Conservation (phyloP, 768 basidiomycete genomes). For the Podaxis sp. region DNA sequence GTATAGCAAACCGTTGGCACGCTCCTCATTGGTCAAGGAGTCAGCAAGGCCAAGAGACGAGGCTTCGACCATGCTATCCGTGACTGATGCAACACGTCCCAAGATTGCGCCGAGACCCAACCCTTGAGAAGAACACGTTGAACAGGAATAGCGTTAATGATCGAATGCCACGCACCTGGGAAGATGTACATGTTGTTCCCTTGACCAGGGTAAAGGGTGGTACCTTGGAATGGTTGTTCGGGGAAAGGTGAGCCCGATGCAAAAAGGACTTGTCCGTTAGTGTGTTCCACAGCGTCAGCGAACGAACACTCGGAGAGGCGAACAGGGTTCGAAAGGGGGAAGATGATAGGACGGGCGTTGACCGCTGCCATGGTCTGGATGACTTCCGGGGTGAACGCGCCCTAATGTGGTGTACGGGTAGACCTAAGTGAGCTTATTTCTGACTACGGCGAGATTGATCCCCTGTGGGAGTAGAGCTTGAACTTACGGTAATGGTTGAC, state of each 20-base stretch:
- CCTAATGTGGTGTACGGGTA: conserved; percentile 31
- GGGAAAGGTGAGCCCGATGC: conserved; percentile 90
- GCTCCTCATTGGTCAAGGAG: conserved; percentile 72
- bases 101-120: conserved; percentile 82
- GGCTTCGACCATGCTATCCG: conserved; percentile 88
- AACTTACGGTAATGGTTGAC: conserved; percentile 70
- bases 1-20: conserved; percentile 67
- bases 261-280: conserved; percentile 77
- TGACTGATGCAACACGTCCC: conserved; percentile 64
- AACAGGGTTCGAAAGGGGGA: conserved; percentile 90
- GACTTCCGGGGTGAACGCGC: conserved; percentile 73
- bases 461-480: neutral
- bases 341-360: conserved; percentile 86
- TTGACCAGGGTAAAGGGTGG: conserved; percentile 73
- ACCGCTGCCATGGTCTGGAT: conserved; percentile 75
- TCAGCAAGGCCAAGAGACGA: conserved; percentile 78
- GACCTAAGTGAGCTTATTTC: neutral
- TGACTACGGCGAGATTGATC: neutral
- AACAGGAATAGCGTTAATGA: conserved; percentile 8
- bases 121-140: conserved; percentile 40
- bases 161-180: conserved; percentile 44
- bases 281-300: conserved; percentile 68
- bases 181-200: conserved; percentile 95
- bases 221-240: conserved; percentile 53
- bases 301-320: conserved; percentile 81